These are phyloP conservation scores for Alternaria sp. DNA, from an alignment of 2,329 filamentous ascomycete species.

Conservation along the genomic window DNA sequence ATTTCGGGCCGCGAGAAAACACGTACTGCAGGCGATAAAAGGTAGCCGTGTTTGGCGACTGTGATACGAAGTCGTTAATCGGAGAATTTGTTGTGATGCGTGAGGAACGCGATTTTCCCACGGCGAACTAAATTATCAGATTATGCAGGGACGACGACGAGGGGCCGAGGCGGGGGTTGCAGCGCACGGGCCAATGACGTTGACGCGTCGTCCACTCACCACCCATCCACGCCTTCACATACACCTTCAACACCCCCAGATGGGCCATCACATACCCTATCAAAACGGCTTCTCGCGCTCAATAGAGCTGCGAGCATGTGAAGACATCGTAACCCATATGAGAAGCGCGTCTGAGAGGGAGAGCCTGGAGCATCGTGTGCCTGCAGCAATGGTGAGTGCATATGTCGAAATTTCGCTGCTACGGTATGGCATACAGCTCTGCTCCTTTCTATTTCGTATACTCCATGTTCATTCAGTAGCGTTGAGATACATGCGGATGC, in stretches of 20 bases:
- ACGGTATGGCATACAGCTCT: not conserved
- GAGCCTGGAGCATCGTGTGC: not conserved
- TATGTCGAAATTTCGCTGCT: accelerated
- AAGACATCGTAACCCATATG: not conserved
- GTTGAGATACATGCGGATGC: not conserved
- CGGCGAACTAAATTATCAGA: not conserved
- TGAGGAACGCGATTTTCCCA: conserved; percentile 1
- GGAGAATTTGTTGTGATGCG: not conserved
- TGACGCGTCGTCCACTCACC: not conserved
- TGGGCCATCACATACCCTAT: not conserved
- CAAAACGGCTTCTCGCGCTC: no score
- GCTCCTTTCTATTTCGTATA: not conserved
- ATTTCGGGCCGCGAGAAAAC: not conserved
- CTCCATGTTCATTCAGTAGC: not conserved
- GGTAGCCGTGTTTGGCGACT: not conserved
- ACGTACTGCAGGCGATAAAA: not conserved
- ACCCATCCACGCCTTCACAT: not conserved
- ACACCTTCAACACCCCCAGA: not conserved
- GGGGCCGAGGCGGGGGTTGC: conserved; percentile 1
- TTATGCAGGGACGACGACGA: conserved; percentile 6
- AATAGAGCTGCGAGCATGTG: not conserved
- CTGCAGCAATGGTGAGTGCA: not conserved
- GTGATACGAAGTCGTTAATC: not conserved
- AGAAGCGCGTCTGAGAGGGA: not conserved
- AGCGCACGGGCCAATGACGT: conserved; percentile 8